Base-by-base conservation (phyloP, 2,329 filamentous ascomycete genomes). In the Fusarium coffeatum region DNA sequence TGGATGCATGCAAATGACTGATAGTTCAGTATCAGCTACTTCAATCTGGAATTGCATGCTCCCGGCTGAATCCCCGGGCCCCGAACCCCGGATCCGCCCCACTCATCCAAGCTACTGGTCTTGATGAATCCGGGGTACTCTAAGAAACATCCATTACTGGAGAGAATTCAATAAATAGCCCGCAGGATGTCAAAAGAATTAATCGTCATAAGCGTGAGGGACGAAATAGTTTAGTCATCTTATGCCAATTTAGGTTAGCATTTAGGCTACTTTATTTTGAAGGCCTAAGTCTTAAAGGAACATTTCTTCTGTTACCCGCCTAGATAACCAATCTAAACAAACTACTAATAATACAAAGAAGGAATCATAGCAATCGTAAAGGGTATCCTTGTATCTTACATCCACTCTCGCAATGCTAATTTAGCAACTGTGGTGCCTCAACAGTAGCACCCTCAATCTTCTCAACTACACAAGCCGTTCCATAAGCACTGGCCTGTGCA, bases 401-500 rank as follows among this genome's bases (percentile, higher is more conserved):
- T 9, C 23, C 23, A 22, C 45, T n/a, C 12, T 37, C 22, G 11
- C 13, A 28, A 5, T 23, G 5, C 37, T 42, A 61, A 28, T 32
- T 40, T 16, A 32, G 6, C 40, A 79, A 69, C 68, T 79, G 78
- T 3, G 76, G 65, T 28, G 74, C 74, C 42, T 73, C 68, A 6
- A 70, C 64, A 30, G 64, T 60, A 20, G 25, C 61, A 6, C 76
- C 79, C 15, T 87, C 83, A 58, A 88, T 76, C 80, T 85, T 88
- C 78, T 89, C 86, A 27, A 89, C 81, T 15, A 87, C 70, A 53
- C 83, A 86, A 4, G 87, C 88, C 6, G 87, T 89, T 4, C 88
- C 87, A 73, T 89, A 90, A 1, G 87, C 87, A 64, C 86, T 87
- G 42, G 87, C 85, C 78, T 89, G 87, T 4, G 86, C 85, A 72